phyloP scores from a whole-genome alignment of 805 yeast genomes.

The Cyberlindnera americana region DNA sequence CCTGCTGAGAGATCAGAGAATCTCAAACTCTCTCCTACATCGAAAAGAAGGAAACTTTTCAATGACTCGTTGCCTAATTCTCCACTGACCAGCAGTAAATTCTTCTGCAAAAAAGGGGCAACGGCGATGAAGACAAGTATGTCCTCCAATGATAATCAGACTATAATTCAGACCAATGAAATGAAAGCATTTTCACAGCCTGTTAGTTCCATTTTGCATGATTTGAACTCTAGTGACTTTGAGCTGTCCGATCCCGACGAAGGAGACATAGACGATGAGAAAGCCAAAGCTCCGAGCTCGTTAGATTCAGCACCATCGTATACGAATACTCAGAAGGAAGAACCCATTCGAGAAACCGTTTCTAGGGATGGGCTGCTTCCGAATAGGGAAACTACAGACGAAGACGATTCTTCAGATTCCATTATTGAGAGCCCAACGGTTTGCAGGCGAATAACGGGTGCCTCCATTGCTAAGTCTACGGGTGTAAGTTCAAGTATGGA shows the following conservation, averaged over 20 bases:
- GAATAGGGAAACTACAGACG: neutral
- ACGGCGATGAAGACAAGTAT: neutral
- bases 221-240: conserved; percentile 24
- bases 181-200: neutral
- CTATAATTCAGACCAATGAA: neutral
- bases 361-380: no score
- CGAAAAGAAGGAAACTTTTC: conserved; percentile 21
- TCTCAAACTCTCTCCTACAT: conserved; percentile 22
- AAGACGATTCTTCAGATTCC: conserved; percentile 5
- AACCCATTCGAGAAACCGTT: no score
- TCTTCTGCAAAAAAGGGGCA: conserved; percentile 7
- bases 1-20: neutral
- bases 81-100: conserved; percentile 15
- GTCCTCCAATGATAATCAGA: no score
- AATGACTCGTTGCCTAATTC: conserved; percentile 7
- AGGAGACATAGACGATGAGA: conserved; percentile 7
- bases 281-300: neutral
- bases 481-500: neutral
- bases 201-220: neutral
- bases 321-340: neutral
- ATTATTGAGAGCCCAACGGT: conserved; percentile 8
- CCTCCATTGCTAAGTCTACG: neutral
- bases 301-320: no score
- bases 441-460: conserved; percentile 2
- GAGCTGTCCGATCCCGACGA: conserved; percentile 29